These are phyloP conservation scores for Oidium heveae DNA, from an alignment of 2,329 filamentous ascomycete species.

Conservation along the genomic window DNA sequence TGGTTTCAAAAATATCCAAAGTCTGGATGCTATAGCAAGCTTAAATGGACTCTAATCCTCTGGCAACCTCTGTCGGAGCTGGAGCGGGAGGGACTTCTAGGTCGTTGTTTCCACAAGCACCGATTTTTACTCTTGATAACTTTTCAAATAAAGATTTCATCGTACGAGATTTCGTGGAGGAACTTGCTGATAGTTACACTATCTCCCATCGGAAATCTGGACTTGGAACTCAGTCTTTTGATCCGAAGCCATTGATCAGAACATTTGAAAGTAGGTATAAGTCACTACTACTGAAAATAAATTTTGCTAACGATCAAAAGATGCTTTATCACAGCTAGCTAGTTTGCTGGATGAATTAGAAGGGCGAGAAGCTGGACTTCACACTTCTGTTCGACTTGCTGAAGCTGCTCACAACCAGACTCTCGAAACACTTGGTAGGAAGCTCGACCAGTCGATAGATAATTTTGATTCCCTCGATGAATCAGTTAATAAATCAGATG, in stretches of 20 bases:
- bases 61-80: conserved; percentile 11
- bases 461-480: conserved; percentile 79
- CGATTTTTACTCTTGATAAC: conserved; percentile 69
- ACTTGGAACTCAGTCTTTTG: conserved; percentile 41
- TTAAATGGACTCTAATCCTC: conserved; percentile 3
- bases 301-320: conserved; percentile 17
- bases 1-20: not conserved
- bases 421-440: conserved; percentile 61
- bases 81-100: conserved; percentile 8
- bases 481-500: conserved; percentile 40
- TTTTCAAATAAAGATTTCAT: conserved; percentile 86
- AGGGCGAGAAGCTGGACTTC: conserved; percentile 69
- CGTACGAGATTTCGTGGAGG: conserved; percentile 90
- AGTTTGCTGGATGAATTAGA: conserved; percentile 63
- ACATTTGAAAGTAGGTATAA: conserved; percentile 51
- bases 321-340: conserved; percentile 40
- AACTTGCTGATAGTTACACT: conserved; percentile 62
- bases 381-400: conserved; percentile 70
- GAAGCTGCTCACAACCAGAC: conserved; percentile 85
- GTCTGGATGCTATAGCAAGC: not conserved
- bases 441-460: conserved; percentile 76
- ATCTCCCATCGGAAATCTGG: conserved; percentile 60
- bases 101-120: conserved; percentile 45
- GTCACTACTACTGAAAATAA: not conserved
- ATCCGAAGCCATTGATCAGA: conserved; percentile 87